phyloP scores from a whole-genome alignment of 495 filamentous ascomycete species.

The Podospora pseudoanserina region DNA sequence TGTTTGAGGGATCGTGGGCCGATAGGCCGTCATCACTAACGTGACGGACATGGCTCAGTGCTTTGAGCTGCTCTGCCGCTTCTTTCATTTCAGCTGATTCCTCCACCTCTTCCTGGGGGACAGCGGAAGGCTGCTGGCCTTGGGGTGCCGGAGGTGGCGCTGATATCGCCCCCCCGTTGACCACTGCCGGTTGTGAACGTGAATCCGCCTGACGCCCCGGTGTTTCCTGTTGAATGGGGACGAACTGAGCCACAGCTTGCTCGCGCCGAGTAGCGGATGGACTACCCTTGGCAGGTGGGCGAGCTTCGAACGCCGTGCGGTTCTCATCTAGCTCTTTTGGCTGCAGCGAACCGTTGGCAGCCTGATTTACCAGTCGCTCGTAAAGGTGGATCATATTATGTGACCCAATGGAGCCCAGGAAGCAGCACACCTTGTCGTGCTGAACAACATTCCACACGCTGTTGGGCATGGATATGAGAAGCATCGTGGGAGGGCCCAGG shows the following conservation, averaged over 20 bases:
- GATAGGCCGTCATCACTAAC: conserved; percentile 40
- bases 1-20: conserved; percentile 22
- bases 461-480: conserved; percentile 55
- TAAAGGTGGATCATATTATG: conserved; percentile 58
- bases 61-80: conserved; percentile 56
- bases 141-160: neutral
- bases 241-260: conserved; percentile 12
- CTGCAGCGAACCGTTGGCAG: conserved; percentile 31
- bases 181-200: conserved; percentile 4
- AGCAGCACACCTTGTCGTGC: conserved; percentile 55
- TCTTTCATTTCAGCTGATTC: conserved; percentile 58
- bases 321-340: conserved; percentile 50
- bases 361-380: conserved; percentile 46
- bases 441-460: conserved; percentile 54
- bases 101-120: conserved; percentile 49
- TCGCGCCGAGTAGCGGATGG: conserved; percentile 26
- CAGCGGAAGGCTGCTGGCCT: conserved; percentile 11
- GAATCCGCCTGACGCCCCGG: conserved; percentile 23
- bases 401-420: conserved; percentile 53
- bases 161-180: neutral
- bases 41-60: conserved; percentile 53
- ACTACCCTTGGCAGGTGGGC: conserved; percentile 25
- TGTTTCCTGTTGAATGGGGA: conserved; percentile 33
- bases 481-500: conserved; percentile 53
- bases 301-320: conserved; percentile 46